Evolutionary conservation across 2,329 filamentous ascomycete species (phyloP), one percentile per base, ranked within the genome.

Genomic region (Penicillium hesseltinei): DNA sequence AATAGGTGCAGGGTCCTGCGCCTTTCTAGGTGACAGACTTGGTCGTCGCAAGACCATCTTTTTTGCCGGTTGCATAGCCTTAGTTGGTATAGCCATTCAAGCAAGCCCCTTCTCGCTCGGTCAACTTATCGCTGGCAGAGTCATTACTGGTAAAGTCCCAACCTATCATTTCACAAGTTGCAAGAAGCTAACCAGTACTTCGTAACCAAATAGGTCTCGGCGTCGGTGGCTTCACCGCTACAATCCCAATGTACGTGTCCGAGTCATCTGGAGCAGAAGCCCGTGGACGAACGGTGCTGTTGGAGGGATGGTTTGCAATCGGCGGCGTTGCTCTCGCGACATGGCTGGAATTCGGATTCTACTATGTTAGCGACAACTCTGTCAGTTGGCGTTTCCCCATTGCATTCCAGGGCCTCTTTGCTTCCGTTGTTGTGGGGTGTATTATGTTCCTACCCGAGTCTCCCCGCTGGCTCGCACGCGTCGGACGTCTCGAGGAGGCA

Each of bases 391-490:
- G 68, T 4, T 65, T 70, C n/a, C 69, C 69, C 3, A 68, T 72
- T 46, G 68, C 66, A 15, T 63, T 68, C 42, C 68, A 73, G 57
- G 64, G 70, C 10, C 36, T 79, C 45, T 73, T 80, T 23, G 78
- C 60, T 10, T 48, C 65, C 10, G 35, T 65, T n/a, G 64, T 66
- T n/a, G 61, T 65, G 17, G 58, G 55, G 4, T 58, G 58, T 15
- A 60, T 67, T n/a, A 42, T 64, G 2, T 60, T 65, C 4, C 68
- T 82, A 2, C 81, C 81, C 4, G 82, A 84, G 57, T 81, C 78
- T 0, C 81, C 81, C 2, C 74, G 82, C 49, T 83, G 81, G 78
- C 71, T 84, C 6, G 77, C 83, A 15, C 67, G 80, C 23, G 78
- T 78, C 53, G 81, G 80, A 27, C 71, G 75, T n/a, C 75, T 81